Percentiles rank a stretch among this genome's conserved stretches.
Conservation (phyloP, 768 basidiomycete genomes). For the Cystofilobasidium capitatum region DNA sequence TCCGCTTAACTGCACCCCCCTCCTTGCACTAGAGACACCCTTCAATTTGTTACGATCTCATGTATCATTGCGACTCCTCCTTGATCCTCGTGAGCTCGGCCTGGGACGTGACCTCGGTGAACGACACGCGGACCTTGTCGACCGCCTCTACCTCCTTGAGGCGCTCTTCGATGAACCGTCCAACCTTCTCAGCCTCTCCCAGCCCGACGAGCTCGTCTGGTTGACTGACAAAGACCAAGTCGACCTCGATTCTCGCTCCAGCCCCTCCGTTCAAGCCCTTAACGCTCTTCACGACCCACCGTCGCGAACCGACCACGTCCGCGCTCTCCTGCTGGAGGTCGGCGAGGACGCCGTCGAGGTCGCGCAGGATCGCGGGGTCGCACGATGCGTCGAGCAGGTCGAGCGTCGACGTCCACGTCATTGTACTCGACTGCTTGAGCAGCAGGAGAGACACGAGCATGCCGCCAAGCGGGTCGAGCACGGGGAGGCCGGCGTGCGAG, state of each 20-base stretch:
- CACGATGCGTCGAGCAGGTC: slow-evolving; percentile 23
- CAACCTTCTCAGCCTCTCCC: slow-evolving; percentile 14
- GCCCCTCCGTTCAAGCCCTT: slow-evolving; percentile 15
- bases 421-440: slow-evolving; percentile 30
- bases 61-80: too few species aligned
- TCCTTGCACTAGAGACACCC: too few species aligned
- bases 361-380: background rate
- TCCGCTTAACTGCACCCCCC: too few species aligned
- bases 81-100: too few species aligned
- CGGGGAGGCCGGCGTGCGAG: slow-evolving; percentile 69
- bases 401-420: slow-evolving; percentile 12
- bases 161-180: background rate
- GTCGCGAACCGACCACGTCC: background rate
- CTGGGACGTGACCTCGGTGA: slow-evolving; percentile 30
- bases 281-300: slow-evolving; percentile 11
- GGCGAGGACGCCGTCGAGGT: background rate
- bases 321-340: slow-evolving; percentile 9
- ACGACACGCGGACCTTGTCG: slow-evolving; percentile 26
- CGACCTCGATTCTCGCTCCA: slow-evolving; percentile 21
- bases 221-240: background rate
- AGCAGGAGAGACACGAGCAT: slow-evolving; percentile 36
- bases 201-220: background rate
- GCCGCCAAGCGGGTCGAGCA: slow-evolving; percentile 92
- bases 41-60: too few species aligned
- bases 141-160: background rate